Conservation (phyloP, 2,329 filamentous ascomycete species). For the Ilyonectria robusta region DNA sequence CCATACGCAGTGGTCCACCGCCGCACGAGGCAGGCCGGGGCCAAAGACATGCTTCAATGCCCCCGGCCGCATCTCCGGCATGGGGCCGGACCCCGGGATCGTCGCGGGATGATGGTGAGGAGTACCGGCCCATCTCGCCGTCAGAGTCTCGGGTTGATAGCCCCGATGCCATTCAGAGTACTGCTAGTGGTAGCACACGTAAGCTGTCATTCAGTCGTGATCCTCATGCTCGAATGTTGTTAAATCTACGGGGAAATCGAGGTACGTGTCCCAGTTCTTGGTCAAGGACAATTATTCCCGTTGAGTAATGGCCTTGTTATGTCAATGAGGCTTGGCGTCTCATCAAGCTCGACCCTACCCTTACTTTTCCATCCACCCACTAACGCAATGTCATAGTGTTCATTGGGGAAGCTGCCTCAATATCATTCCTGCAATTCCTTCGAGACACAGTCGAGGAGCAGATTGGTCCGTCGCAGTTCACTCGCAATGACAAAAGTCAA, state of each 20-base stretch:
- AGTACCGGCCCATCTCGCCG: slow-evolving; percentile 48
- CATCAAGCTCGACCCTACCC: background rate
- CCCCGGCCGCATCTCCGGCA: slow-evolving; percentile 8
- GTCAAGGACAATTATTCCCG: background rate
- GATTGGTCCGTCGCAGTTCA: slow-evolving; percentile 46
- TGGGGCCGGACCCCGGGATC: slow-evolving; percentile 15
- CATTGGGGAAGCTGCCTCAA: slow-evolving; percentile 64
- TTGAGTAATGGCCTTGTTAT: background rate
- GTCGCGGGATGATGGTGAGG: slow-evolving; percentile 29
- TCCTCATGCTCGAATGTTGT: slow-evolving; percentile 58
- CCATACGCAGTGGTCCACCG: slow-evolving; percentile 13
- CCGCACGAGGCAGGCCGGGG: background rate
- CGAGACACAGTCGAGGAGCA: slow-evolving; percentile 44
- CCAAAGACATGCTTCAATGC: slow-evolving; percentile 18
- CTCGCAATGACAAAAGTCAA: slow-evolving; percentile 47
- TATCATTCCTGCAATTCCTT: slow-evolving; percentile 67
- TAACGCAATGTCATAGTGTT: slow-evolving; percentile 54
- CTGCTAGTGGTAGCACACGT: slow-evolving; percentile 9
- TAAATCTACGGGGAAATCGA: slow-evolving; percentile 67
- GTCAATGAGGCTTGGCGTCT: background rate
- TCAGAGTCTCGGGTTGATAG: slow-evolving; percentile 49
- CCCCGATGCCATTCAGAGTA: slow-evolving; percentile 30
- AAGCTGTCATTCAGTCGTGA: slow-evolving; percentile 36
- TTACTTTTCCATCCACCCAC: background rate
- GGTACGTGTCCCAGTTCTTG: slow-evolving; percentile 51